These are phyloP conservation scores for Avena insularis DNA, from an alignment of 176 grass and related monocot species.

Conservation along the genomic window DNA sequence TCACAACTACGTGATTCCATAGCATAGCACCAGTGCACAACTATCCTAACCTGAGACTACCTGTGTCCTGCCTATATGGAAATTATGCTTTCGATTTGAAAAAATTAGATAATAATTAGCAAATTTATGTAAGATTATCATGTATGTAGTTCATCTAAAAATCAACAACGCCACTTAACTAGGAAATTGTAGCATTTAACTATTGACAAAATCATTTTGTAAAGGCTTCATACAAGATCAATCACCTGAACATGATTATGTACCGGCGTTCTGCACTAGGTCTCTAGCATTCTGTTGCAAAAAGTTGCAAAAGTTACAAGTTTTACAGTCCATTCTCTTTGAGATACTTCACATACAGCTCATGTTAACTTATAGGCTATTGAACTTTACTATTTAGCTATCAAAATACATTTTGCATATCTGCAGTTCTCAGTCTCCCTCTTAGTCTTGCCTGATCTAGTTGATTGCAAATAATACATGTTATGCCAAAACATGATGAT, in stretches of 20 bases:
- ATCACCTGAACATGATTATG: not conserved
- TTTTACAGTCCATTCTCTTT: not conserved
- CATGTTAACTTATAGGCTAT: not conserved
- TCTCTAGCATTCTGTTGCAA: not conserved
- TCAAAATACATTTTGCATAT: not conserved
- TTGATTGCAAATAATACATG: not conserved
- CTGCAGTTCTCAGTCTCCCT: not conserved
- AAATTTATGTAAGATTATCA: not conserved
- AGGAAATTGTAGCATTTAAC: not conserved
- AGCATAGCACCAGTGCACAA: not conserved
- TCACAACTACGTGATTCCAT: slow-evolving; percentile 4
- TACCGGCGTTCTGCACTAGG: not conserved
- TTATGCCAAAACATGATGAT: slow-evolving; percentile 17
- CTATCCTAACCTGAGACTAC: not conserved
- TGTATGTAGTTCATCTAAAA: slow-evolving; percentile 4
- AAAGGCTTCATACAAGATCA: slow-evolving; percentile 1
- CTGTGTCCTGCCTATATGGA: not conserved
- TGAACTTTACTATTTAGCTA: slow-evolving; percentile 21
- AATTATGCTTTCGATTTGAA: slow-evolving; percentile 15
- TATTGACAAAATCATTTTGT: slow-evolving; percentile 21
- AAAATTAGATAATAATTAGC: slow-evolving; percentile 1
- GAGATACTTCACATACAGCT: not conserved
- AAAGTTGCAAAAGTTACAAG: not conserved
- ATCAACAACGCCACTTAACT: not conserved
- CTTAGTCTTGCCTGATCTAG: not conserved